Conservation (phyloP, 169 alveolate species). For the Plasmodium berghei region DNA sequence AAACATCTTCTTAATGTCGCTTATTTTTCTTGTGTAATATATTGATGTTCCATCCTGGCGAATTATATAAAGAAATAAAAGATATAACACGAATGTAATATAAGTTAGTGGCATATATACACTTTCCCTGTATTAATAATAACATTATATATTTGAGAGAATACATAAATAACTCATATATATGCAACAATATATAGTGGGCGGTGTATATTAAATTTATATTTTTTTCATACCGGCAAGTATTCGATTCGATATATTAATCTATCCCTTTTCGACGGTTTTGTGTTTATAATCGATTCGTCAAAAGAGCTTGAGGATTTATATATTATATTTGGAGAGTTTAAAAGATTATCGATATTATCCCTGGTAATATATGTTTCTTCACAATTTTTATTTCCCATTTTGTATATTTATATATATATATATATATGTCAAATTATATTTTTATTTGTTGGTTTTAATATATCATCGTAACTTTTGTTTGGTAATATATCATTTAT, state of each 20-base stretch:
- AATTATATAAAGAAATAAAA: constrained; percentile 5
- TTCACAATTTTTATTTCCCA: constrained; percentile 46
- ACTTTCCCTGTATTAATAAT: too few relatives aligned
- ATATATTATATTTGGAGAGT: constrained; percentile 47
- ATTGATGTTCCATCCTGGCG: constrained; percentile 74
- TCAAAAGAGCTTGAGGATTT: constrained; percentile 25
- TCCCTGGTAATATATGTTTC: constrained; percentile 17
- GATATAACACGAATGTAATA: background rate
- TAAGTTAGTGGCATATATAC: background rate
- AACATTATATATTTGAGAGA: too few relatives aligned
- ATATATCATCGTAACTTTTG: too few relatives aligned
- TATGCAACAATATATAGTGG: background rate
- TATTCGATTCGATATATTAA: constrained; percentile 55
- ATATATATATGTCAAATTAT: constrained; percentile 16
- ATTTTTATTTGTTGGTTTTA: background rate
- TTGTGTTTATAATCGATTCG: constrained; percentile 2
- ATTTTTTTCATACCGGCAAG: constrained; percentile 21
- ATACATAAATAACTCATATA: background rate
- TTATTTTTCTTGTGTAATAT: constrained; percentile 43
- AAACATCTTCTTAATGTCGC: constrained; percentile 39
- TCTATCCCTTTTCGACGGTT: constrained; percentile 35
- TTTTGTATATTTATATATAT: constrained; percentile 11
- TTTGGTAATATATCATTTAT: too few relatives aligned
- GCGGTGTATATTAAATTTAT: background rate
- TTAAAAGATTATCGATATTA: constrained; percentile 19